Conservation (phyloP, 768 basidiomycete species). For the Mycena polygramma region DNA sequence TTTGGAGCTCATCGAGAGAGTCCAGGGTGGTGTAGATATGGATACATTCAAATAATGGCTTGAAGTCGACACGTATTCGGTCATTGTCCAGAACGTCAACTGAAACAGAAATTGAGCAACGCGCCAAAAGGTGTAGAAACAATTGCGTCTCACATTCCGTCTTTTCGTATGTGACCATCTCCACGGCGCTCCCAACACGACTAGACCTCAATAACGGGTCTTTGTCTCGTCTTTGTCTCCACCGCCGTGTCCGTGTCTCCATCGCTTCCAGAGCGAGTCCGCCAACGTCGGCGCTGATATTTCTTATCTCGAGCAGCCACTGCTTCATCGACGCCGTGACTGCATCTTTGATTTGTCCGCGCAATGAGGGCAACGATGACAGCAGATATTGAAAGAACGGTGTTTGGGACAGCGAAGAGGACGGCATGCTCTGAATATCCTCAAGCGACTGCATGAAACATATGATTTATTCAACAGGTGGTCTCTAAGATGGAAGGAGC, state of each 20-base stretch:
- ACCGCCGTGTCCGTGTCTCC: slow-evolving; percentile 85
- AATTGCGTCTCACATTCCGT: slow-evolving; percentile 83
- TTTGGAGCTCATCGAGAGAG: slow-evolving; percentile 89
- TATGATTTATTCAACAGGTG: slow-evolving; percentile 49
- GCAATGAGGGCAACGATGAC: slow-evolving; percentile 91
- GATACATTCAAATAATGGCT: slow-evolving; percentile 95
- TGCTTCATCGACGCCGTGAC: slow-evolving; percentile 96
- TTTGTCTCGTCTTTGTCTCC: slow-evolving; percentile 87
- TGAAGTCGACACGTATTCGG: slow-evolving; percentile 90
- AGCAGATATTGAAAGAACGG: slow-evolving; percentile 94
- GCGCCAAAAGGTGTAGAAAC: background rate
- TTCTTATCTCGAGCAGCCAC: slow-evolving; percentile 96
- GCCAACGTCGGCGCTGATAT: slow-evolving; percentile 89
- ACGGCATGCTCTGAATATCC: slow-evolving; percentile 92
- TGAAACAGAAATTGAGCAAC: slow-evolving; percentile 49
- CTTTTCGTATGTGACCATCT: slow-evolving; percentile 92
- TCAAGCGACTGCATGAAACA: slow-evolving; percentile 82
- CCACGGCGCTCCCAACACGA: slow-evolving; percentile 92
- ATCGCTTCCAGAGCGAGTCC: slow-evolving; percentile 90
- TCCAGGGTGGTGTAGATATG: slow-evolving; percentile 96
- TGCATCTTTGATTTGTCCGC: slow-evolving; percentile 90
- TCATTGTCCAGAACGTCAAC: slow-evolving; percentile 95
- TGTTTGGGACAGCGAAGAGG: slow-evolving; percentile 90
- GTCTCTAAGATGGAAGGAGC: slow-evolving; percentile 47
- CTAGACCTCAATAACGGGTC: slow-evolving; percentile 83